Base-by-base conservation (phyloP, 1,139 yeast genomes). In the Yarrowia galli region DNA sequence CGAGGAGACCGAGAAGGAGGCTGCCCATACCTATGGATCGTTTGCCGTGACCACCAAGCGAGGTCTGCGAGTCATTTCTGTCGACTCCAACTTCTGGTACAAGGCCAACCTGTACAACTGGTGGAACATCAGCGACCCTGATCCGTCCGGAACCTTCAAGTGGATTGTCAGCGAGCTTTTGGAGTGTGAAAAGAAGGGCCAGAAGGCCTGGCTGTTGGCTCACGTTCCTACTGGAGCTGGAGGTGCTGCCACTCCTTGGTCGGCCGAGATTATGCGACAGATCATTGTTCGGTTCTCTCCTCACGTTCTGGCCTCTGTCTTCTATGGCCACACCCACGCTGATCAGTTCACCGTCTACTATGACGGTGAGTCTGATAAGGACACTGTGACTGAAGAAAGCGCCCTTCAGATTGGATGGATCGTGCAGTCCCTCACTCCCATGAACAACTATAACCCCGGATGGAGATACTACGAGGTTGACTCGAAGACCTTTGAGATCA, bases 311-410 rank as follows among this genome's bases (percentile, higher is more conserved):
- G 89, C 92, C 13, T 88, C 84, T 67, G 79, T 87, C 20, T 89
- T 88, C 79, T 87, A 83, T 74, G 93, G 92, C 22, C 92, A 89
- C 74, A 88, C 91, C 15, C 93, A 89, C 74, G 79, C 81, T 71
- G 93, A 89, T 76, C 89, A 88, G 75, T 88, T 87, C 79, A 83
- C 84, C 65, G 80, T 89, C 10, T 76, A 86, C 66, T 87, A 87
- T 73, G 80, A 82, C 5, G 76, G 82, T 23, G 73, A 74, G 40
- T 72, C 73, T n/a, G 71, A 79, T 35, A 73, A 80, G 35, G 78
- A 79, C 67, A 79, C 81, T 15, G 79, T 79, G 20, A 32, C 56
- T 1, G 56, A 51, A 28, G 81, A 79, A 4, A 81, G 81, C 54
- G 85, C 85, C 3, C 72, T 87, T 35, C 83, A 83, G 73, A 72